These are phyloP conservation scores for Ophiostoma australiae DNA, from an alignment of 2,329 filamentous ascomycete species.

Conservation along the genomic window DNA sequence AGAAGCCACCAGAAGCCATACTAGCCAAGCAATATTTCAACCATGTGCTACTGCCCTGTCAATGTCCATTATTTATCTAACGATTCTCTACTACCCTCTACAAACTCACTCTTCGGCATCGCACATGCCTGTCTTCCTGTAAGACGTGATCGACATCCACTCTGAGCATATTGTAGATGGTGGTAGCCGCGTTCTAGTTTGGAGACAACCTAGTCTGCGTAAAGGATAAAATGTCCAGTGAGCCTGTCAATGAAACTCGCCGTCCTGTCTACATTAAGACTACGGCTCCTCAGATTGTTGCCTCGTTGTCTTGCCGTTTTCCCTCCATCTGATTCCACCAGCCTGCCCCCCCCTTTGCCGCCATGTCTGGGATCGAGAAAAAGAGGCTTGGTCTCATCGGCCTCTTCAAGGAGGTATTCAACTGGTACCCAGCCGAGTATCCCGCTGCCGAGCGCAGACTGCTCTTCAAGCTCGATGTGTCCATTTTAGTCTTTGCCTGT, in stretches of 20 bases:
- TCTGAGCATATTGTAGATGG: not conserved
- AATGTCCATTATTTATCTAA: not conserved
- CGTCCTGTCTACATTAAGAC: not conserved
- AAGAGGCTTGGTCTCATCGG: conserved; percentile 24
- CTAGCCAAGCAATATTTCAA: not conserved
- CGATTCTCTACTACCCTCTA: not conserved
- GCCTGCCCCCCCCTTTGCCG: too few species aligned
- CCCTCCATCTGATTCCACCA: not conserved
- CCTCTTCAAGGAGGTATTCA: conserved; percentile 35
- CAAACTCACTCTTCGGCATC: not conserved
- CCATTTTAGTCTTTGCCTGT: conserved; percentile 34
- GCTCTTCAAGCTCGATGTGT: conserved; percentile 35
- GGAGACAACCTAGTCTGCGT: not conserved
- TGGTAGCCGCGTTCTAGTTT: not conserved
- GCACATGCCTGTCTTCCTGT: not conserved
- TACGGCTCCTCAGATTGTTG: not conserved
- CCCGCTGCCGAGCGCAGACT: conserved; percentile 34
- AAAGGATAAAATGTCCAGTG: not conserved
- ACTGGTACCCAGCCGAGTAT: conserved; percentile 36
- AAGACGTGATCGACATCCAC: conserved; percentile 24
- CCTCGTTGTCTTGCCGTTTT: not conserved
- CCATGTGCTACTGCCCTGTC: not conserved
- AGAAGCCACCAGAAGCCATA: not conserved
- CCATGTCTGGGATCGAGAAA: not conserved
- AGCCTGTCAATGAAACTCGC: not conserved